Evolutionary conservation across 78 protist species (phyloP), one percentile per base, ranked within the genome.

Genomic region (Pigoraptor vietnamica): DNA sequence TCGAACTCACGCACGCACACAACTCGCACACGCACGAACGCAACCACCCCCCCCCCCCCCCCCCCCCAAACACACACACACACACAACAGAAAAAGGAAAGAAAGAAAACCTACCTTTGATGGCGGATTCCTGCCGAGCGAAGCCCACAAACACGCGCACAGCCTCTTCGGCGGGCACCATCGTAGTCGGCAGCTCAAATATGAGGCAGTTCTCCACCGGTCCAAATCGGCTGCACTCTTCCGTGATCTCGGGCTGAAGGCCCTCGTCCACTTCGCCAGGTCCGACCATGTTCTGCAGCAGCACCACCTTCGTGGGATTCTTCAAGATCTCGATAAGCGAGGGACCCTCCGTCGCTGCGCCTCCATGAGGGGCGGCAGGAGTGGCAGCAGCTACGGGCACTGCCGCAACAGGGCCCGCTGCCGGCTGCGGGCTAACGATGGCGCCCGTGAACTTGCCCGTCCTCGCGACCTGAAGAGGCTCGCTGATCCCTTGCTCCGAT

Each of bases 281-380:
- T 0, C 93, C 93, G 23, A 91, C 93, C 93, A 91, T 91, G 90
- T 91, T 91, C 90, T 91, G 34, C 35, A 83, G 38, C 88, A 83
- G 25, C 25, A 83, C 88, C 23, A 83, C 88, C 25, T 34, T 34
- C 1, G 39, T 83, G 24, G 86, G 36, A 2, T 32, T 2, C 36
- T 81, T 81, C 86, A 23, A 23, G 19, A 23, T 29, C 33, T 81
- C 86, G 14, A 2, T 81, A 2, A 32, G 86, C n/a, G 24, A 2
- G 86, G 36, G 24, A 81, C 86, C 86, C 21, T 32, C 86, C 19
- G 14, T 81, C 14, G 9, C 79, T 9, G 79, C 19, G 79, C 79
- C 79, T 23, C 79, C 9, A 48, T 48, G 79, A 19, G 9, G 9
- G 32, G 32, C 19, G 32, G 32, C 79, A 23, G 79, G 19, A 48